Base-by-base conservation (phyloP, 2,329 filamentous ascomycete genomes). In the Penicillium sclerotiorum region DNA sequence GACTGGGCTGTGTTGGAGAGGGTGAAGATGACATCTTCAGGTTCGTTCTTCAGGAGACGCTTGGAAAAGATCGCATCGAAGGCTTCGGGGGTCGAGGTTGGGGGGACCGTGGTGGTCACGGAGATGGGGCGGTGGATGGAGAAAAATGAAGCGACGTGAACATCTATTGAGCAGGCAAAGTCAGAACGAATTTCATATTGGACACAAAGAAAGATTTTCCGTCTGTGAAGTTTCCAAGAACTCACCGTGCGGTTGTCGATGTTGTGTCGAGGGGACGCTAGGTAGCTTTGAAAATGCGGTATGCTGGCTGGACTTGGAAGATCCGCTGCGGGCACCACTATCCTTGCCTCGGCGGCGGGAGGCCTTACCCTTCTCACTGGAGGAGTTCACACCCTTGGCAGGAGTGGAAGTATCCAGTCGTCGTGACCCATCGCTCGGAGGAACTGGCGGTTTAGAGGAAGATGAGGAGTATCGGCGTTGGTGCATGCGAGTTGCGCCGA, bases 41-140 rank as follows among this genome's bases (percentile, higher is more conserved):
- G 75, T 70, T 73, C 66, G 65, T 70, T 65, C 64, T 66, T 74
- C 23, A 69, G 58, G 59, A 71, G 25, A 60, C 68, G 62, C 81
- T 80, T 76, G 77, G 80, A 49, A 71, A 97, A 97, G 65, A 99
- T 92, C 65, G 87, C 81, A 55, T 89, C 86, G 71, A 97, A 96
- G 42, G 86, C 81, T 66, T 89, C 87, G 55, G 87, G 79, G 45
- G 82, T 85, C 38, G 91, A 81, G 17, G 81, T 77, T 61, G 83
- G 85, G 48, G 88, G 94, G 66, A 96, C 86, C 59, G 87, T 86
- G 62, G 87, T 86, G 42, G 87, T 91, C 58, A 96, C 84, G 47
- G 90, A 95, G 65, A 99, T 93, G 38, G 94, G 94, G 54, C 94
- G 86, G 74, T 99, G 90, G 59, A 95, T 87, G 56, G 92, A 95